A percentile compares a stretch with the other conserved stretches of the same genome.
phyloP scores from a whole-genome alignment of 108 stramenopile genomes.

The Parmales sp. region DNA sequence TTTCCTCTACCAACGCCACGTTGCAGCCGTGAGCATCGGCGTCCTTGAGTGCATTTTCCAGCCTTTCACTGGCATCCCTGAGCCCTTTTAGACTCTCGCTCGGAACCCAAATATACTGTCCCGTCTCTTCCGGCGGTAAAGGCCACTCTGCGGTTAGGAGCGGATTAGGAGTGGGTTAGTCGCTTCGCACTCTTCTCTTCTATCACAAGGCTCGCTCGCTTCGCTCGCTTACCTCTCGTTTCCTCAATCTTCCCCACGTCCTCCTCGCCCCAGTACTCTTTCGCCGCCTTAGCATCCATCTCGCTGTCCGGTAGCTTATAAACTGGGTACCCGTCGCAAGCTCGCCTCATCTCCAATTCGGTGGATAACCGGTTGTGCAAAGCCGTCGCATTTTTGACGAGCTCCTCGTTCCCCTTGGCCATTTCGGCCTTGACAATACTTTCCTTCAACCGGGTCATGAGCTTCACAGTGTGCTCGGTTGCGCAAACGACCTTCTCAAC shows the following conservation, averaged over 20 bases:
- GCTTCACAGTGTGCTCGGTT: background rate
- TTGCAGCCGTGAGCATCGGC: background rate
- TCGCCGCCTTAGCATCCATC: background rate
- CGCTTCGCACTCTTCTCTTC: too few species aligned
- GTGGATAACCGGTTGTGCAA: background rate
- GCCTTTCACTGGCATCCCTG: background rate
- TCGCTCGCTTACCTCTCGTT: too few species aligned
- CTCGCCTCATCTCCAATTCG: background rate
- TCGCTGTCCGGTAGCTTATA: slow-evolving; percentile 11
- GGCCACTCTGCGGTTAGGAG: too few species aligned
- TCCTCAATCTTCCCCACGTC: slow-evolving; percentile 12
- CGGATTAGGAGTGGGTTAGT: too few species aligned
- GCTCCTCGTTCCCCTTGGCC: background rate
- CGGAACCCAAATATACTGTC: slow-evolving; percentile 9
- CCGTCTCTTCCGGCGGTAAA: slow-evolving; percentile 9
- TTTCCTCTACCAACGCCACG: background rate
- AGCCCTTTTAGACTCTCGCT: background rate
- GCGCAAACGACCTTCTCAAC: background rate
- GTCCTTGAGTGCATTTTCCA: background rate
- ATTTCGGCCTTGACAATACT: background rate
- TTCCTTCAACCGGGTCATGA: background rate
- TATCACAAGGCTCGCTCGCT: too few species aligned
- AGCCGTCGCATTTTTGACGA: background rate
- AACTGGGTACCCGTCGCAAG: background rate
- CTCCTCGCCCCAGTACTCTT: slow-evolving; percentile 17